Conservation (phyloP, 1,284 basidiomycete species). For the Pseudozyma thailandica region DNA sequence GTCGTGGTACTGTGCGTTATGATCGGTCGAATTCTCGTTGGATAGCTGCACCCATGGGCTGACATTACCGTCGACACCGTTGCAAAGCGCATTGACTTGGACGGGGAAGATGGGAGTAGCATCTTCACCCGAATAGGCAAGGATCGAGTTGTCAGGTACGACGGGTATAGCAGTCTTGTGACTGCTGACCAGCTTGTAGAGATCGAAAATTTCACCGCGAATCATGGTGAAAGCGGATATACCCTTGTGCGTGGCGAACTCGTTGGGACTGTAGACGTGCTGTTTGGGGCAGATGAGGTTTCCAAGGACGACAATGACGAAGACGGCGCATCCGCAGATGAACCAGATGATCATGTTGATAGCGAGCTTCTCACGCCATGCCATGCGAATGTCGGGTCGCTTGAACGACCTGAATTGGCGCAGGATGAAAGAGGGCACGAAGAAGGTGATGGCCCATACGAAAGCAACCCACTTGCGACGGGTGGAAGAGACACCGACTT, state of each 20-base stretch:
- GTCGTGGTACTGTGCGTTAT: slow-evolving; percentile 85
- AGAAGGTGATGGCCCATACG: slow-evolving; percentile 91
- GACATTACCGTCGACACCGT: slow-evolving; percentile 82
- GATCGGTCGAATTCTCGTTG: slow-evolving; percentile 82
- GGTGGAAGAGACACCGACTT: slow-evolving; percentile 81
- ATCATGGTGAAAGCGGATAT: slow-evolving; percentile 82
- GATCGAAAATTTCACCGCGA: slow-evolving; percentile 91
- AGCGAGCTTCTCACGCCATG: slow-evolving; percentile 96
- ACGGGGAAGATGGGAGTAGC: slow-evolving; percentile 89
- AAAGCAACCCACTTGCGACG: slow-evolving; percentile 87
- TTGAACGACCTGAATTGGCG: slow-evolving; percentile 86
- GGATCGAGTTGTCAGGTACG: slow-evolving; percentile 78
- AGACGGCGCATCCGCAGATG: slow-evolving; percentile 84
- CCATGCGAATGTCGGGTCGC: slow-evolving; percentile 89
- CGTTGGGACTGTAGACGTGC: slow-evolving; percentile 84
- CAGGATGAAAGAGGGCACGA: slow-evolving; percentile 81
- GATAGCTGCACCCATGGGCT: slow-evolving; percentile 85
- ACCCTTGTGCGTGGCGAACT: slow-evolving; percentile 79
- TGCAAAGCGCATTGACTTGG: slow-evolving; percentile 94
- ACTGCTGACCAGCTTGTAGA: slow-evolving; percentile 68
- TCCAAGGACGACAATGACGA: slow-evolving; percentile 91
- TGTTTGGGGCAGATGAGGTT: slow-evolving; percentile 91
- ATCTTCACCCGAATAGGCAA: slow-evolving; percentile 84
- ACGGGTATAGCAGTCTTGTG: slow-evolving; percentile 80
- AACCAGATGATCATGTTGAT: slow-evolving; percentile 95